Evolutionary conservation across 495 filamentous ascomycete species (phyloP), one percentile per base, ranked within the genome.

Genomic region (Daldinia bambusicola): DNA sequence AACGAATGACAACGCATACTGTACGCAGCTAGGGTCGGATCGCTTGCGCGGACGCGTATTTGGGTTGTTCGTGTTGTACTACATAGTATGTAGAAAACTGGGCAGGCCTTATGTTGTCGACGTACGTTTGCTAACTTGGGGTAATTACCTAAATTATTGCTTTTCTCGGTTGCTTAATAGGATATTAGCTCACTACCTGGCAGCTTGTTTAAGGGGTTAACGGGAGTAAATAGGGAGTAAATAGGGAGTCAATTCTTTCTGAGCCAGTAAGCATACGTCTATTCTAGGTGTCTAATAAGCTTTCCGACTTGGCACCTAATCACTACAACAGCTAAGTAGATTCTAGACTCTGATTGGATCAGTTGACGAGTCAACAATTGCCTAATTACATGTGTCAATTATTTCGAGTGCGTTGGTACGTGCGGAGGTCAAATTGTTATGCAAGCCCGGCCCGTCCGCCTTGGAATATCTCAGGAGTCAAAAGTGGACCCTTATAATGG

Each of bases 11-110:
- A 34, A 37, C 30, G 30, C 16, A 63, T 30, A 32, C 51, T 55
- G 30, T 48, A 65, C 59, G 55, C 51, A 55, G 61, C 52, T 59
- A 58, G 45, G 45, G 61, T 63, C 52, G 66, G 60, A 64, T 45
- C 37, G 41, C 56, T 40, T 50, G 37, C 60, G 60, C 55, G 55
- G 55, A 59, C 58, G 59, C 37, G 48, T 59, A 57, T 57, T 57
- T 16, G 26, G 34, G 65, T 40, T 43, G 34, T 22, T 8, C 43
- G 16, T 45, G 12, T 40, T 40, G 37, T n/a, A n/a, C n/a, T n/a
- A n/a, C n/a, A n/a, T n/a, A n/a, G n/a, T n/a, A n/a, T n/a, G n/a
- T 40, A 40, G 43, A 48, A 48, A 12, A 48, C 43, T 4, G 22
- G 43, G 43, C 43, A 48, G 12, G 43, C 16, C 18, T 2, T 48